A percentile compares a stretch with the other conserved stretches of the same genome.
Evolutionary conservation across 495 filamentous ascomycete genomes (phyloP).

Genomic region (Penicillium salamii): DNA sequence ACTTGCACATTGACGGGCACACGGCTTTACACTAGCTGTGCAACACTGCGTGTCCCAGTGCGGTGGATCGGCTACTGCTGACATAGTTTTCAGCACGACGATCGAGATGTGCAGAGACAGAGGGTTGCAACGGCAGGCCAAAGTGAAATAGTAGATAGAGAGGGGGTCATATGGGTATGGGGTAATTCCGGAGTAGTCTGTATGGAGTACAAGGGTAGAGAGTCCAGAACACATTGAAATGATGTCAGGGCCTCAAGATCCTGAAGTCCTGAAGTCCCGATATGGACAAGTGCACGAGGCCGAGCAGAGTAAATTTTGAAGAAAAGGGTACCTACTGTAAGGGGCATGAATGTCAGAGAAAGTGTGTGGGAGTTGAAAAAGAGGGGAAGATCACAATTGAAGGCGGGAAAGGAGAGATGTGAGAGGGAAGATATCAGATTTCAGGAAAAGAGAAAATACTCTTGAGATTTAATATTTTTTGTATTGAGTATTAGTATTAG

Average conservation of each 20-base stretch:
- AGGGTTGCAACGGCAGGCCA: not conserved
- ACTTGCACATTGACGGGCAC: not conserved
- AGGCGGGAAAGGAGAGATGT: constrained; percentile 1
- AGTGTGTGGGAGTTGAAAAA: not conserved
- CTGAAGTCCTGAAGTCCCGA: not conserved
- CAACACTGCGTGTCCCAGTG: constrained; percentile 13
- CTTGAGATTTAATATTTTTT: not conserved
- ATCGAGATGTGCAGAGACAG: constrained; percentile 9
- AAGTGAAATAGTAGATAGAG: not conserved
- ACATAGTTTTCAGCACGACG: constrained; percentile 14
- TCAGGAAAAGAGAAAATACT: constrained; percentile 11
- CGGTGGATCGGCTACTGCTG: constrained; percentile 9
- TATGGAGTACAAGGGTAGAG: too few species aligned
- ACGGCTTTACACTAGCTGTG: constrained; percentile 6
- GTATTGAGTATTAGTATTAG: too few species aligned
- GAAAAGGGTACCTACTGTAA: not conserved
- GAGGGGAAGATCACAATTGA: constrained; percentile 1
- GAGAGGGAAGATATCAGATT: constrained; percentile 6
- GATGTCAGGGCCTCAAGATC: too few species aligned
- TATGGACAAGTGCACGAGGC: not conserved
- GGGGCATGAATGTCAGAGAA: not conserved
- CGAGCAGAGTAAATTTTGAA: too few species aligned
- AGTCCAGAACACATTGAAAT: too few species aligned
- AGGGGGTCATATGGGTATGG: too few species aligned
- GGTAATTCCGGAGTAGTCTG: too few species aligned